These are phyloP conservation scores for Lotmaria passim DNA, from an alignment of 208 protist genomes.

Conservation along the genomic window DNA sequence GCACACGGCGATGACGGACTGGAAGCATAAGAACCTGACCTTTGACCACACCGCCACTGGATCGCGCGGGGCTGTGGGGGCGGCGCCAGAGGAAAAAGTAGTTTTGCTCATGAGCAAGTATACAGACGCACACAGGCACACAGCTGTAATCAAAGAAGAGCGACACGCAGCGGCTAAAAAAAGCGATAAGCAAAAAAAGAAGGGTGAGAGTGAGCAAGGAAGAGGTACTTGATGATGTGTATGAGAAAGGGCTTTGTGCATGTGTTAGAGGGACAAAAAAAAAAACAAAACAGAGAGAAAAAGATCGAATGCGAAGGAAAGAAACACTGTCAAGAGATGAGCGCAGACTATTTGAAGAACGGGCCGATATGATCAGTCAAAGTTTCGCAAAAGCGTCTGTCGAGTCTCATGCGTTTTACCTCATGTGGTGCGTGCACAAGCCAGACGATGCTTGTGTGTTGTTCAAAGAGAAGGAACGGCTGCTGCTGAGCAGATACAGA, in stretches of 20 bases:
- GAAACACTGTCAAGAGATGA: neutral
- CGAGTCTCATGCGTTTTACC: no score
- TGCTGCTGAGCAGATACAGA: no score
- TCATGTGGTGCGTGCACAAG: no score
- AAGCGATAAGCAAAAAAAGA: neutral
- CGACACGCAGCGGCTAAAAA: no score
- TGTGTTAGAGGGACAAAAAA: neutral
- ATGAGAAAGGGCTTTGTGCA: no score
- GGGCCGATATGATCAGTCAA: no score
- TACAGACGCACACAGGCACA: neutral
- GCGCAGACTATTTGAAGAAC: neutral
- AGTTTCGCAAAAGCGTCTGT: no score
- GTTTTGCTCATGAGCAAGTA: neutral
- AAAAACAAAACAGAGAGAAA: conserved; percentile 1
- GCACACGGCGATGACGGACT: conserved; percentile 23
- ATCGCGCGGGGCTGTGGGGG: neutral
- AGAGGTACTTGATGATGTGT: neutral
- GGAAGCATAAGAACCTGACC: conserved; percentile 37
- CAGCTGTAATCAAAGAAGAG: neutral
- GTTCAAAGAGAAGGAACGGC: no score
- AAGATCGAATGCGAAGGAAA: no score
- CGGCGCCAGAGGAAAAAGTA: neutral
- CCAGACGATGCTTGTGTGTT: no score
- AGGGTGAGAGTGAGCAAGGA: no score
- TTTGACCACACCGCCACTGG: conserved; percentile 24